Evolutionary conservation across 2,329 filamentous ascomycete species (phyloP).

Genomic region (Pezicula radicicola): DNA sequence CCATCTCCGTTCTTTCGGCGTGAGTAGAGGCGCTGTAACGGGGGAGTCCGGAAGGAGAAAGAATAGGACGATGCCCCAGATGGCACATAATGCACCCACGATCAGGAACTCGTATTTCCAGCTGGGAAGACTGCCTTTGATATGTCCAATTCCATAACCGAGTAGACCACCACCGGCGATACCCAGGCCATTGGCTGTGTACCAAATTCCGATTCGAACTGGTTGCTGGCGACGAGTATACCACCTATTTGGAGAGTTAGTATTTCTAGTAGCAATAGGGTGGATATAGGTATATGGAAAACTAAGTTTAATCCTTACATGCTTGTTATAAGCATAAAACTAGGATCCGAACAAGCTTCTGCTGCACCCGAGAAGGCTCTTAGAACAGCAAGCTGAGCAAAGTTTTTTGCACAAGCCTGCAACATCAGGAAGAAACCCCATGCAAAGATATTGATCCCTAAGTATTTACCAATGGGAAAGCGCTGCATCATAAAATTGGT

Average conservation of each 20-base stretch:
- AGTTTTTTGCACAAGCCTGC: constrained; percentile 47
- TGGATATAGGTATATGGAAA: too few relatives aligned
- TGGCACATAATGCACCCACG: constrained; percentile 33
- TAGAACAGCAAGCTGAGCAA: constrained; percentile 46
- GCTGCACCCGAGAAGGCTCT: constrained; percentile 51
- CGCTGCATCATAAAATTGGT: constrained; percentile 51
- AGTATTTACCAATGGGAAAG: constrained; percentile 50
- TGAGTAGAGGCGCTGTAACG: constrained; percentile 42
- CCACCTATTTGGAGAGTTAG: constrained; percentile 33
- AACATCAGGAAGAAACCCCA: constrained; percentile 48
- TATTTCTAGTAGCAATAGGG: too few relatives aligned
- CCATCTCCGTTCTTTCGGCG: constrained; percentile 25
- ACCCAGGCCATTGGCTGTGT: constrained; percentile 56
- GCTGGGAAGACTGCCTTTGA: constrained; percentile 50
- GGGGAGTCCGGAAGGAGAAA: constrained; percentile 55
- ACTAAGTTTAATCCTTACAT: constrained; percentile 35
- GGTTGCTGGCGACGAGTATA: constrained; percentile 61
- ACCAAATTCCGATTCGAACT: constrained; percentile 54
- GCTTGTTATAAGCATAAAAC: constrained; percentile 61
- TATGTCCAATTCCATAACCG: constrained; percentile 60
- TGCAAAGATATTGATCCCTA: constrained; percentile 49
- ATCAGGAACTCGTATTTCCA: constrained; percentile 70
- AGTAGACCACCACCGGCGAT: constrained; percentile 56
- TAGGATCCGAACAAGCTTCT: constrained; percentile 51
- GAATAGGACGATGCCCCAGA: constrained; percentile 29